Evolutionary conservation across 805 yeast species (phyloP).

Genomic region (Candida oleophila): DNA sequence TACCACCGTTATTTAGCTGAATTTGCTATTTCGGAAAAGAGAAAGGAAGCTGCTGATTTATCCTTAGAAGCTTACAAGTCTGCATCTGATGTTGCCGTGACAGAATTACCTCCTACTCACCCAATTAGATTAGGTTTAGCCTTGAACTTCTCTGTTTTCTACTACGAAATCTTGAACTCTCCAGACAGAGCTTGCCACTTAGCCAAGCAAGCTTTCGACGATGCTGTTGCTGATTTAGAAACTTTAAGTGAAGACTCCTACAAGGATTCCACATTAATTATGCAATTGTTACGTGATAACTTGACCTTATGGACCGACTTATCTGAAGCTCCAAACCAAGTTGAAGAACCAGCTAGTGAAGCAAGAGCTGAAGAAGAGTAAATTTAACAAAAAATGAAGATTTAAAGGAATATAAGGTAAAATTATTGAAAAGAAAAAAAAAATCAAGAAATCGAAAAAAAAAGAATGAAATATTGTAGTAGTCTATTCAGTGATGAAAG

Average conservation of each 20-base stretch:
- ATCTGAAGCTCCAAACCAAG: conserved; percentile 66
- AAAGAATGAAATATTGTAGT: background rate
- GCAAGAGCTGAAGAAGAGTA: conserved; percentile 19
- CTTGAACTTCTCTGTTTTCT: conserved; percentile 94
- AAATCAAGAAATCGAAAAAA: background rate
- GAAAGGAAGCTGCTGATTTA: conserved; percentile 88
- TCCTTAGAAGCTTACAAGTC: conserved; percentile 93
- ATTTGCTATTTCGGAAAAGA: conserved; percentile 87
- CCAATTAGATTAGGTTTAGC: conserved; percentile 98
- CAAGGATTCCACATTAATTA: conserved; percentile 96
- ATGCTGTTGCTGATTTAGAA: conserved; percentile 98
- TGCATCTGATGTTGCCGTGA: conserved; percentile 95
- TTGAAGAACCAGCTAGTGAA: conserved; percentile 28
- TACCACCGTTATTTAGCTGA: conserved; percentile 99
- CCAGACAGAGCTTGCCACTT: conserved; percentile 99
- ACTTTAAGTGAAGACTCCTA: conserved; percentile 96
- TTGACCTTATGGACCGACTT: conserved; percentile 97
- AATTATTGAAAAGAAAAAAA: background rate
- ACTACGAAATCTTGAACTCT: conserved; percentile 96
- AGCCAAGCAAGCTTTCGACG: conserved; percentile 99
- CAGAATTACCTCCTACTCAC: conserved; percentile 97
- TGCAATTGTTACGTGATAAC: conserved; percentile 98
- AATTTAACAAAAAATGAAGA: conserved; percentile 4
- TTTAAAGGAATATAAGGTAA: background rate
- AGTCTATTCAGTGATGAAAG: background rate